Evolutionary conservation across 768 basidiomycete species (phyloP), one percentile per base, ranked within the genome.

Genomic region (Sistotremastrum suecicum): DNA sequence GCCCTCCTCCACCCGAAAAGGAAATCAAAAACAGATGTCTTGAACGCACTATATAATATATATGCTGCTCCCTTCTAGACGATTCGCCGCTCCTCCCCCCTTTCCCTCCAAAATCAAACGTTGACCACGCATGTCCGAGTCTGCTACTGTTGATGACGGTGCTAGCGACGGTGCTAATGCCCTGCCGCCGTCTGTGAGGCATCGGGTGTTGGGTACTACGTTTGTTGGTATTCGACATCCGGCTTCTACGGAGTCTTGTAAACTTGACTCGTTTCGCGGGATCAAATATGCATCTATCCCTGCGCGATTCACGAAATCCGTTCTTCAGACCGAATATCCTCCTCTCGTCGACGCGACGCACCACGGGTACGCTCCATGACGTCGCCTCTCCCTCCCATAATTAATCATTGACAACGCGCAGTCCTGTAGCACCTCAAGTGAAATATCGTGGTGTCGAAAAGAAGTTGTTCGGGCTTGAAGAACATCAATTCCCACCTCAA

Each of bases 281-380:
- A 78, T 87, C 56, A 83, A 83, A 64, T 87, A 85, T 52, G 84
- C 80, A 28, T 66, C 67, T 20, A 68, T 85, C 9, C 80, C 81
- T 29, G 77, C 75, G 35, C 79, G 84, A 41, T 87, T 86, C 56
- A 75, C 82, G 44, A 82, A 81, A 60, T 85, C 84, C 1, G 68
- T 66, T 48, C 65, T 85, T 32, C 72, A 64, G 54, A 70, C 71
- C 7, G 62, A 70, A 4, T 82, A 83, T 53, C 72, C 75, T 30
- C 58, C 69, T 6, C 58, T 67, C 39, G 76, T 76, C 5, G 76
- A 83, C 53, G 78, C 80, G 52, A 71, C 80, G 42, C 70, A 67
- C 51, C 67, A 76, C 56, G 84, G 84, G 84, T 84, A 54, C 33
- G 72, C 64, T 34, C 30, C 36, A 20, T n/a, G 8, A 6, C 40